phyloP scores from a whole-genome alignment of 1,284 basidiomycete species.

The Tilletia setariae region DNA sequence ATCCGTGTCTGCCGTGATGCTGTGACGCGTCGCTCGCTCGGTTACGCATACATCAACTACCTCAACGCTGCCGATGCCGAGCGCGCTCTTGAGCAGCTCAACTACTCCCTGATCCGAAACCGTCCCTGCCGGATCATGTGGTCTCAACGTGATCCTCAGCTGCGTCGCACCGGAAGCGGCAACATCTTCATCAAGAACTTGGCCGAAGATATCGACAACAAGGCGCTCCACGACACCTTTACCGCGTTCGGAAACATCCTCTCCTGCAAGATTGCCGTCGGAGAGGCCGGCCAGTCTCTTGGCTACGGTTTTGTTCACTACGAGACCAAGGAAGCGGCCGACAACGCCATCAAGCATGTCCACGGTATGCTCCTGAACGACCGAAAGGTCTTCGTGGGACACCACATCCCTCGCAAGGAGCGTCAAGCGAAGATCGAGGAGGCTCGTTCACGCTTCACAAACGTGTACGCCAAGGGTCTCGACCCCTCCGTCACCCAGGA shows the following conservation, averaged over 20 bases:
- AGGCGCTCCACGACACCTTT: conserved; percentile 99
- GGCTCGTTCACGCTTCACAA: conserved; percentile 93
- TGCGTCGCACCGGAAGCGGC: conserved; percentile 98
- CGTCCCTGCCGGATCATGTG: conserved; percentile 99
- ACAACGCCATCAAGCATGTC: conserved; percentile 86
- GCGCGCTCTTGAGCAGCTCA: conserved; percentile 97
- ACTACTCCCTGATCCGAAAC: conserved; percentile 98
- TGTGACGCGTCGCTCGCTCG: conserved; percentile 97
- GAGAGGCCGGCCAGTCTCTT: conserved; percentile 46
- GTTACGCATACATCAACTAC: conserved; percentile 99
- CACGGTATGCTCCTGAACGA: conserved; percentile 99
- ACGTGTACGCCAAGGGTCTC: conserved; percentile 97
- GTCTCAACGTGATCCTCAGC: conserved; percentile 98
- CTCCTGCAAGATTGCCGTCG: conserved; percentile 91
- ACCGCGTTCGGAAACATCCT: conserved; percentile 98
- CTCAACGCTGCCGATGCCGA: conserved; percentile 96
- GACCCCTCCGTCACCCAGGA: conserved; percentile 80
- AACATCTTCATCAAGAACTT: conserved; percentile 99
- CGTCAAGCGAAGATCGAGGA: conserved; percentile 82
- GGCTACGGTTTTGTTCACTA: conserved; percentile 97
- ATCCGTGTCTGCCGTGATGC: conserved; percentile 99
- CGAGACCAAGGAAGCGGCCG: conserved; percentile 93
- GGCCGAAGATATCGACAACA: conserved; percentile 98
- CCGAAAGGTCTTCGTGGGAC: conserved; percentile 80
- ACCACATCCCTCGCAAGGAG: conserved; percentile 95